Conservation (phyloP, 2,329 filamentous ascomycete genomes). For the Botrytis elliptica region DNA sequence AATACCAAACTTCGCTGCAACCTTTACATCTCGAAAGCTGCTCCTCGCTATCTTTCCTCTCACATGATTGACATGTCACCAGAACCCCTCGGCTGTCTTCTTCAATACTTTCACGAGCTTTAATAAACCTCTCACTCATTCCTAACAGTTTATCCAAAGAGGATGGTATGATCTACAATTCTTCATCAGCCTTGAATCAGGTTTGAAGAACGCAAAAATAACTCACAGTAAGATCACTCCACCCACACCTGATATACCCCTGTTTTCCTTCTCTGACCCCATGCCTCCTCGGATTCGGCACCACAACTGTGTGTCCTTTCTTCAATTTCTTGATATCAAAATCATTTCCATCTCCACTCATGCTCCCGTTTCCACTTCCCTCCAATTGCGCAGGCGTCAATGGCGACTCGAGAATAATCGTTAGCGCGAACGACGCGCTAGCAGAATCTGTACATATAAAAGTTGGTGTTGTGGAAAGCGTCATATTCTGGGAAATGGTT, state of each 20-base stretch:
- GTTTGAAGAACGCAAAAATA: conserved; percentile 1
- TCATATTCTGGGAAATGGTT: conserved; percentile 36
- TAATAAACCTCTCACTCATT: conserved; percentile 22
- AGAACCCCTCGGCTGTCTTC: not conserved
- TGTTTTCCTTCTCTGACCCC: conserved; percentile 33
- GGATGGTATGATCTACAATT: conserved; percentile 32
- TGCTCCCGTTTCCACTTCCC: conserved; percentile 9
- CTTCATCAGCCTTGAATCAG: not conserved
- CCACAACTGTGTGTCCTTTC: conserved; percentile 31
- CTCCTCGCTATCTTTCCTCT: conserved; percentile 20
- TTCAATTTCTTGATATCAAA: conserved; percentile 31
- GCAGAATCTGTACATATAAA: conserved; percentile 34
- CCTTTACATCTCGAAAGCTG: conserved; percentile 34
- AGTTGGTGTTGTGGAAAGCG: conserved; percentile 34
- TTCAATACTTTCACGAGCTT: conserved; percentile 7
- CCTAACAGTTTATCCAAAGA: conserved; percentile 29
- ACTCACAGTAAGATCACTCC: conserved; percentile 25
- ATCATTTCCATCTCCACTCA: conserved; percentile 21
- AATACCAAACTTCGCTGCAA: conserved; percentile 36
- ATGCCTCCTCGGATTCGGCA: conserved; percentile 26
- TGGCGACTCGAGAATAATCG: conserved; percentile 24
- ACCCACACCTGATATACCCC: conserved; percentile 31
- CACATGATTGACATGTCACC: conserved; percentile 32
- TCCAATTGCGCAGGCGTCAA: conserved; percentile 22
- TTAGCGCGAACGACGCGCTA: conserved; percentile 30